Base-by-base conservation (phyloP, 495 filamentous ascomycete species). In the Aspergillus coremiiformis region DNA sequence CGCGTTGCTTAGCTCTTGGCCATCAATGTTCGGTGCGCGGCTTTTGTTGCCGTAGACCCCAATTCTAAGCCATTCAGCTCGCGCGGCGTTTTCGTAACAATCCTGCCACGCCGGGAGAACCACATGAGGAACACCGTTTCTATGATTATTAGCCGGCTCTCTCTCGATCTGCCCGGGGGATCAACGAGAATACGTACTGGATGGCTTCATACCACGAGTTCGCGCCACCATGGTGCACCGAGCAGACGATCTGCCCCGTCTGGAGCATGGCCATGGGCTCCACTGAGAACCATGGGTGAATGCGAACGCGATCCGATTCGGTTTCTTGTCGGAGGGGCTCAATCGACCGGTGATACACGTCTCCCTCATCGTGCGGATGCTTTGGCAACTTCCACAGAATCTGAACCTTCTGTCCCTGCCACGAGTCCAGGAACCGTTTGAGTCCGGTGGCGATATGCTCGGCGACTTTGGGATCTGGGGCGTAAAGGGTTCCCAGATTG, bases 141-240 rank as follows among this genome's bases (percentile, higher is more conserved):
- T 78, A 24, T 26, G 19, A 11, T 19, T 0, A 39, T 52, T 24
- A 57, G 49, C 52, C 7, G 2, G 14, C 7, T 2, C 32, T 14
- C 19, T 22, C 22, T 8, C 29, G 22, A 32, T 20, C 15, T 20
- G n/a, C 19, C 2, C 10, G 19, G 27, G 27, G 24, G 24, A 27
- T 27, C 24, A 6, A 21, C 3, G 27, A 11, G n/a, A 21, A 17
- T 23, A 68, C 67, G 52, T 65, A 80, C 75, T 69, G 70, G 41
- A 78, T 67, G 1, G 73, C 75, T 53, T 81, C 78, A 48, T 76
- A 73, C 44, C 69, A 81, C n/a, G 70, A 77, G 32, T 78, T 78
- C 0, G 74, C 67, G 20, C 78, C 77, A 4, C 78, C 78, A 53
- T 81, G 78, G 47, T 79, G 75, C 4, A 79, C 74, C 23, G 68